phyloP scores from a whole-genome alignment of 352 stramenopile genomes.

The Phytophthora fragariaefolia region DNA sequence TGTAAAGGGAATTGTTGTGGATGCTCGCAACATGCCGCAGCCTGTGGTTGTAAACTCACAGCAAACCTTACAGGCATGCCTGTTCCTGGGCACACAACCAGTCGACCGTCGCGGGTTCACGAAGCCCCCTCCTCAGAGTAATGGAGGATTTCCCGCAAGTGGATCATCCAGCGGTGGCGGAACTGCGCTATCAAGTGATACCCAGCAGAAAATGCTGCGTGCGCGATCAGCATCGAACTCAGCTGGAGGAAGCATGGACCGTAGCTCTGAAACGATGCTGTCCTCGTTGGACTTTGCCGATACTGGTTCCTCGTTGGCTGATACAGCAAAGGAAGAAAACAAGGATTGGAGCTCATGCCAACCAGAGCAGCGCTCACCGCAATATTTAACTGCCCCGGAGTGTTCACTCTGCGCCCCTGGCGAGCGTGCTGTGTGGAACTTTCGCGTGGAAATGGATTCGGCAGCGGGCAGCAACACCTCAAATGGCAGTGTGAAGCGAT shows the following conservation, averaged over 20 bases:
- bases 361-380: constrained; percentile 77
- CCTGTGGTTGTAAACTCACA: constrained; percentile 88
- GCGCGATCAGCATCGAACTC: constrained; percentile 63
- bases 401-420: constrained; percentile 82
- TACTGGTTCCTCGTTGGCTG: constrained; percentile 55
- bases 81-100: constrained; percentile 87
- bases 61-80: constrained; percentile 86
- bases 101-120: constrained; percentile 88
- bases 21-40: constrained; percentile 87
- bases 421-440: constrained; percentile 89
- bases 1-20: constrained; percentile 88
- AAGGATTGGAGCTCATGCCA: constrained; percentile 91
- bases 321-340: constrained; percentile 81
- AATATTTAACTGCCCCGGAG: constrained; percentile 71
- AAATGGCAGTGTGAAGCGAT: constrained; percentile 65
- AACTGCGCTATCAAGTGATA: constrained; percentile 58
- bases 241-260: constrained; percentile 53
- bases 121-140: constrained; percentile 87
- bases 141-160: constrained; percentile 80
- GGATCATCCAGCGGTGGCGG: constrained; percentile 34
- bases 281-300: constrained; percentile 69
- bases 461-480: constrained; percentile 49
- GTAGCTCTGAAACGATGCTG: constrained; percentile 69
- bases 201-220: constrained; percentile 64
- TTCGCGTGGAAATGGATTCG: constrained; percentile 87